Base-by-base conservation (phyloP, 1,284 basidiomycete genomes). In the Pseudozyma sp. region DNA sequence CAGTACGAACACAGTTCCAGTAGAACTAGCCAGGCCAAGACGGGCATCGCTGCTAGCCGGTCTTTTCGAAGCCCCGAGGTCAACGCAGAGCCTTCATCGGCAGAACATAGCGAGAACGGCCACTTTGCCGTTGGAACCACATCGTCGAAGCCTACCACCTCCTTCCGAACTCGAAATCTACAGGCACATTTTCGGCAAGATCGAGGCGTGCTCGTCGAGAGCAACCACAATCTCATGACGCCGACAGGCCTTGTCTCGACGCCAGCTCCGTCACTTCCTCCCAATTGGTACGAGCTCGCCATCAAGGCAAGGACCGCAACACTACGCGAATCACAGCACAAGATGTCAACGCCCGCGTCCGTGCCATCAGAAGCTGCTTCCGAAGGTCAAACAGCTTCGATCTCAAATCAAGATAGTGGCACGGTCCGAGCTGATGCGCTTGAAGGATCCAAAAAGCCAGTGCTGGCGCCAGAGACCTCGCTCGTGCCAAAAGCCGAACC, bases 271-370 rank as follows among this genome's bases (percentile, higher is more conserved):
- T 53, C 69, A 8, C 37, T 57, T 19, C 52, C 59, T 24, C 9
- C 55, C 13, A 61, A 68, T 35, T 73, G 70, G 70, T 50, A 56
- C 33, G 57, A 68, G 43, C 70, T 73, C 47, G 70, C 65, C 31
- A 45, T 68, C 43, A 59, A 63, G 47, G 60, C 56, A 16, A 50
- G 54, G 16, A n/a, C 60, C 13, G 46, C 42, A 50, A 39, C 54
- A 14, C 35, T 64, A 46, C 70, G 65, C 48, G 65, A 68, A 31
- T 53, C 63, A 5, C 60, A 73, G 34, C 65, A 66, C 46, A 64
- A 60, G 24, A 52, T 64, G 54, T 49, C 61, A 46, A 29, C 57
- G 11, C 46, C 54, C 7, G 29, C 50, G 13, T 47, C 50, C 13
- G 24, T 43, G 44, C 48, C 56, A 19, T 55, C 49, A 19, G 34